Evolutionary conservation across 768 basidiomycete species (phyloP), one percentile per base, ranked within the genome.

Genomic region (Lactarius pseudohatsudake): DNA sequence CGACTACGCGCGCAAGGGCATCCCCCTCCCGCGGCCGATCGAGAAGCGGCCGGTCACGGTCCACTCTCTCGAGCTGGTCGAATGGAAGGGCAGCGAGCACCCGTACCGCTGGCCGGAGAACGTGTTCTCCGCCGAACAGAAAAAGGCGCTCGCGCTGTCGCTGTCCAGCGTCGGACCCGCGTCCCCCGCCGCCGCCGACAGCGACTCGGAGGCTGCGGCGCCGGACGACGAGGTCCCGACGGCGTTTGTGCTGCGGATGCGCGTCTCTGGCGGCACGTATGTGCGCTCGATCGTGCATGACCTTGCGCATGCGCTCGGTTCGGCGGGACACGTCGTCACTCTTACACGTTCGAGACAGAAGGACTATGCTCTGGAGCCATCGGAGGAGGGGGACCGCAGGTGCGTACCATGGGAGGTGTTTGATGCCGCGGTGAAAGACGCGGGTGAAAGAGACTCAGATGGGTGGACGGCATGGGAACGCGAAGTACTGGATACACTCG

Each of bases 281-380:
- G 96, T 99, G 62, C 89, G 97, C 59, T 95, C 91, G 1, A 90
- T 99, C 70, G 90, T 96, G 53, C 94, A 98, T 75, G 97, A 99
- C 75, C 82, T 99, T 9, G 94, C 90, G 18, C 86, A 86, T 68
- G 84, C 87, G 1, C 74, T 99, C 22, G 92, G 88, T 2, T 92
- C 91, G 30, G 92, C 92, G 5, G 97, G 94, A 0, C 94, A 97
- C 75, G 95, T 99, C 47, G 95, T 96, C 54, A 92, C 89, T 9
- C 82, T 98, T 66, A 91, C 86, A 16, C 86, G 97, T 41, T 88
- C 89, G n/a, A 84, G 92, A 45, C 97, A 98, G 81, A 93, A 94
- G 4, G 84, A 85, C 36, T 98, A 94, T 72, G 79, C 81, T 6
- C 76, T 89, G 16, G 80, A 79, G 57, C 76, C 82, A 16, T 74